Conservation (phyloP, 495 filamentous ascomycete genomes). For the Penicillium subrubescens region DNA sequence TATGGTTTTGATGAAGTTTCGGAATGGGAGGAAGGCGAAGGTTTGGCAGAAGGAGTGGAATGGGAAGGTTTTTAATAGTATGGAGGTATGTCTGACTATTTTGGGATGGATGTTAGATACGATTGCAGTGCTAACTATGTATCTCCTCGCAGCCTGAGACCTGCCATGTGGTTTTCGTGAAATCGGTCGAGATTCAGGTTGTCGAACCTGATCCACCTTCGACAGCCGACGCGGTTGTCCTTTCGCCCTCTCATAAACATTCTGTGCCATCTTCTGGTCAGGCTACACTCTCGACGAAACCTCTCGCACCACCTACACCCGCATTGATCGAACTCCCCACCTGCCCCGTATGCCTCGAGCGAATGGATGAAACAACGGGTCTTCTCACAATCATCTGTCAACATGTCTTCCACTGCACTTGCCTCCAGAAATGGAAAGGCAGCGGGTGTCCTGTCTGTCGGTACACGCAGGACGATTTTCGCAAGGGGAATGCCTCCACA, state of each 20-base stretch:
- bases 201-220: slow-evolving; percentile 30
- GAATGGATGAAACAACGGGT: slow-evolving; percentile 97
- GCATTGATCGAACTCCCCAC: slow-evolving; percentile 90
- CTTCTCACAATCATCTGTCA: slow-evolving; percentile 95
- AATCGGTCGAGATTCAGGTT: slow-evolving; percentile 72
- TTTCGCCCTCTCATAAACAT: slow-evolving; percentile 47
- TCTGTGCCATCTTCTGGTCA: slow-evolving; percentile 43
- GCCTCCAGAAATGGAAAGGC: slow-evolving; percentile 94
- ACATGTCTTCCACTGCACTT: slow-evolving; percentile 97
- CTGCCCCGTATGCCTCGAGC: slow-evolving; percentile 93
- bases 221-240: slow-evolving; percentile 30
- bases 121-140: slow-evolving; percentile 20
- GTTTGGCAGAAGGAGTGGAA: slow-evolving; percentile 88
- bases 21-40: slow-evolving; percentile 69
- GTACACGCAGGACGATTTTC: slow-evolving; percentile 69
- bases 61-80: slow-evolving; percentile 90
- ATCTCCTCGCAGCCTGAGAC: slow-evolving; percentile 72
- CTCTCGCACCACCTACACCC: slow-evolving; percentile 88
- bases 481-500: slow-evolving; percentile 29
- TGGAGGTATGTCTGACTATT: slow-evolving; percentile 68
- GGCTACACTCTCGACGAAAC: slow-evolving; percentile 67
- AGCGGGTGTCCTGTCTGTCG: slow-evolving; percentile 93
- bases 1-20: slow-evolving; percentile 97
- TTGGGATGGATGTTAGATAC: not conserved
- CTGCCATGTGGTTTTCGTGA: slow-evolving; percentile 94